Evolutionary conservation across 192 early-diverging fungal genomes (phyloP), one percentile per base, ranked within the genome.

Genomic region (Backusella sp.): DNA sequence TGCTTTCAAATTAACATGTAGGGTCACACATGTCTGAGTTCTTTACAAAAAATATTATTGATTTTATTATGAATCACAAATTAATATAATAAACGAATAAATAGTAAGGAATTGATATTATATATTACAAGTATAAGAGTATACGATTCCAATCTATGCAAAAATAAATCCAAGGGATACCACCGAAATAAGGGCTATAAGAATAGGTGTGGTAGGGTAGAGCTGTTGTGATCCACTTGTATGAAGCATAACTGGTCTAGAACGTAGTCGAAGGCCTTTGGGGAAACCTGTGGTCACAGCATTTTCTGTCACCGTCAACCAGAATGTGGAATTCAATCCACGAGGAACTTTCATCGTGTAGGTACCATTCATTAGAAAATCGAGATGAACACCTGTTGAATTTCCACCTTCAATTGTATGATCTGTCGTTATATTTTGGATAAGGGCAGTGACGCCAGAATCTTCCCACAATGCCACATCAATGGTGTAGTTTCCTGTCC

Each of bases 261-360:
- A 73, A 37, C 72, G 72, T 30, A 70, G n/a, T 15, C n/a, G 26
- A 9, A 70, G 37, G 0, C 69, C 69, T 5, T 42, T 14, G 6
- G 34, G 34, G 23, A 42, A 70, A 4, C 8, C 19, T 6, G 37
- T 19, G 11, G 76, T 78, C 2, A 32, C 15, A 21, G 70, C 59
- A 32, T 65, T 23, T 39, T 71, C 70, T 12, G 76, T 78, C 14
- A 78, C 70, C 23, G 76, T 72, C n/a, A 78, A 42, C 41, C 71
- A 80, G 56, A 80, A 69, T 11, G 75, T 73, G 12, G 37, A 15
- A 68, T 80, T 77, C 28, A 80, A 34, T 19, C 75, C 75, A n/a
- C 26, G 66, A 12, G 79, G 79, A 30, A 80, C 75, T 30, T 69
- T 73, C 79, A 75, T 77, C 12, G 71, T 65, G n/a, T 80, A 80